Evolutionary conservation across 2,329 filamentous ascomycete genomes (phyloP).

Genomic region (Exserohilum turcica): DNA sequence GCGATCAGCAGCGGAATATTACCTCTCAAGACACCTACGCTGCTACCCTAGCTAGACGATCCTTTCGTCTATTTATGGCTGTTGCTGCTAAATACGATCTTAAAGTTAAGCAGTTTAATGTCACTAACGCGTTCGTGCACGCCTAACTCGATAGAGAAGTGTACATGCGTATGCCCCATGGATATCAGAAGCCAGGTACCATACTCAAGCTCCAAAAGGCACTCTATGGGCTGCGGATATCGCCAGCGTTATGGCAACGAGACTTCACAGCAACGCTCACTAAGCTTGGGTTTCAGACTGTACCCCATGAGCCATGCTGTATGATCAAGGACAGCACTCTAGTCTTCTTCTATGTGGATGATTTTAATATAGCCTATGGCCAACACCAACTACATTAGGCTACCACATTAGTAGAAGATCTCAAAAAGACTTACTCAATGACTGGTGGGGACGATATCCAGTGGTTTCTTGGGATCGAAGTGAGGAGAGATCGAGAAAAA

Average conservation of each 20-base stretch:
- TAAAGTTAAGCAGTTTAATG: conserved; percentile 23
- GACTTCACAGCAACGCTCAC: conserved; percentile 2
- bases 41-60: not conserved
- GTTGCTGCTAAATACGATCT: conserved; percentile 22
- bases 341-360: not conserved
- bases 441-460: conserved; percentile 8
- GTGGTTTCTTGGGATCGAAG: conserved; percentile 13
- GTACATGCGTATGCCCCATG: not conserved
- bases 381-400: not conserved
- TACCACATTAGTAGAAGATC: not conserved
- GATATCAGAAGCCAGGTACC: not conserved
- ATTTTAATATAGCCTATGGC: conserved; percentile 14
- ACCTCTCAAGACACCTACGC: conserved; percentile 1
- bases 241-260: not conserved
- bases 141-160: conserved; percentile 11
- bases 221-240: not conserved
- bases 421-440: not conserved
- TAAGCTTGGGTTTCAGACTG: not conserved
- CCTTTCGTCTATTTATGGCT: conserved; percentile 23
- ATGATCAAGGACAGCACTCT: conserved; percentile 10
- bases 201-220: not conserved
- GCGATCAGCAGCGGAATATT: conserved; percentile 17
- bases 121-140: conserved; percentile 28
- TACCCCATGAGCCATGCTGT: conserved; percentile 13
- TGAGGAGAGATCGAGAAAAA: not conserved